Base-by-base conservation (phyloP, 78 protist species). In the Dictyostelium intermedium region DNA sequence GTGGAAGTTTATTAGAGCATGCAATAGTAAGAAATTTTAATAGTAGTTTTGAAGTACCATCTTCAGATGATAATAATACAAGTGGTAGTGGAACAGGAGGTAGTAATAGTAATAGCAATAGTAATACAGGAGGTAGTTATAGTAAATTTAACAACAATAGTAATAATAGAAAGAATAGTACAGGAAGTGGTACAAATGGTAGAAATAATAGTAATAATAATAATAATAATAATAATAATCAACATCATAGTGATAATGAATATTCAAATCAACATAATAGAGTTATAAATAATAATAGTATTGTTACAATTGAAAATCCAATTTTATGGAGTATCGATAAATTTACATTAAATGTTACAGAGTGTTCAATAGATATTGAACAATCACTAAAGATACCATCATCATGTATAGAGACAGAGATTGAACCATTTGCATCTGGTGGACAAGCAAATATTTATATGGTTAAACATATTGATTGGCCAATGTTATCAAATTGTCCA, bases 361-460 rank as follows among this genome's bases (percentile, higher is more conserved):
- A 77, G n/a, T 5, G 45, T n/a, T 18, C 18, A 6, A 77, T 77
- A 5, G 82, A 77, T 6, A 77, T 77, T 77, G 82, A 77, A 23
- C 47, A n/a, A 3, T 77, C 82, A n/a, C n/a, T 77, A 35, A 77
- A n/a, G 41, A 77, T 77, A 23, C 82, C 82, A 35, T 35, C 60
- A 11, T 13, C 9, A 25, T 39, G 6, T 35, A 77, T 77, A 23
- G 41, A 41, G 2, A 77, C 82, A 8, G 82, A 77, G 1, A 5
- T 7, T 8, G 41, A 35, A n/a, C 56, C 82, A 41, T 77, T 77
- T 41, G 82, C 82, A 35, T 39, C 56, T 5, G 82, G 82, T n/a
- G 82, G 82, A 10, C 82, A 77, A 77, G 82, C 82, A 35, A 77
- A 39, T 39, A 77, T 77, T 18, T 77, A 41, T 25, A 77, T 41